phyloP scores from a whole-genome alignment of 1,139 yeast species.

The Magnusiomyces sp. region DNA sequence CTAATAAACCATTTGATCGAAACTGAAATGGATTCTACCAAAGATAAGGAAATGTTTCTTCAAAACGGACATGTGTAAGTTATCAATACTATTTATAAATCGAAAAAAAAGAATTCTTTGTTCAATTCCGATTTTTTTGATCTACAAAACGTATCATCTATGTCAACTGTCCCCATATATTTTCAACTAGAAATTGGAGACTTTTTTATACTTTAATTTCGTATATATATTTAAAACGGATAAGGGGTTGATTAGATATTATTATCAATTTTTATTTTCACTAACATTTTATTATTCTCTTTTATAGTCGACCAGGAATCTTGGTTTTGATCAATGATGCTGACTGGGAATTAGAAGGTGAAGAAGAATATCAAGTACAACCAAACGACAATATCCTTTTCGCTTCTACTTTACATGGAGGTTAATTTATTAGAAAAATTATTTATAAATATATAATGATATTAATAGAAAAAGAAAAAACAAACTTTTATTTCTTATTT shows the following conservation, averaged over 20 bases:
- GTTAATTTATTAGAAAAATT: constrained; percentile 39
- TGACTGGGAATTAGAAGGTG: constrained; percentile 95
- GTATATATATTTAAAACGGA: not conserved
- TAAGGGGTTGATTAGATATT: not conserved
- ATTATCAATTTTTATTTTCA: not conserved
- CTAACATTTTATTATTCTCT: no score
- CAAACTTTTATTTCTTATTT: no score
- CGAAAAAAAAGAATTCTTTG: no score
- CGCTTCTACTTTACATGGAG: constrained; percentile 93
- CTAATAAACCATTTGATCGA: constrained; percentile 48
- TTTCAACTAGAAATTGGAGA: no score
- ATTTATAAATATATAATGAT: no score
- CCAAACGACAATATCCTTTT: constrained; percentile 73
- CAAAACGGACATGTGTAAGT: constrained; percentile 54
- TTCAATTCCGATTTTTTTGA: no score
- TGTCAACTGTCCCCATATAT: no score
- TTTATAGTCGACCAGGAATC: constrained; percentile 77
- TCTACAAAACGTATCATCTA: no score
- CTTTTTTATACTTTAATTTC: no score
- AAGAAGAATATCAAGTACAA: constrained; percentile 67
- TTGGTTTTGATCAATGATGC: constrained; percentile 86
- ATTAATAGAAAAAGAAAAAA: no score
- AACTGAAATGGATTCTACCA: constrained; percentile 45
- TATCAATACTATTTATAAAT: no score
- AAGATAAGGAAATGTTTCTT: constrained; percentile 56